Base-by-base conservation (phyloP, 1,284 basidiomycete genomes). In the Cutaneotrichosporon dermatis region DNA sequence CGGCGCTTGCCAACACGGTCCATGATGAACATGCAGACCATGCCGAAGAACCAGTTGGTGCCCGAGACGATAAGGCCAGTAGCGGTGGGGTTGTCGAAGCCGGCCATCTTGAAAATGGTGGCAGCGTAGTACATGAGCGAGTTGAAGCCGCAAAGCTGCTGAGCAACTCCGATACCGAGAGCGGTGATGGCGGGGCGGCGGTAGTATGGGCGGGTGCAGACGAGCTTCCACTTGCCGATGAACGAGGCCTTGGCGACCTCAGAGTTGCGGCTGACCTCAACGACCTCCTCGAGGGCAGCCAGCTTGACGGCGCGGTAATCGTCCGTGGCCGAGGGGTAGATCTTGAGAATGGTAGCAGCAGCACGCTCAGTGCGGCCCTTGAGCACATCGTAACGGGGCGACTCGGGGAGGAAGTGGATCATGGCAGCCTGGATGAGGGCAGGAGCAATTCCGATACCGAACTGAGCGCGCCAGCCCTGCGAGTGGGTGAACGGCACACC, bases 111-210 rank as follows among this genome's bases (percentile, higher is more conserved):
- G 65, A 79, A 78, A 41, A 79, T 64, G 2, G 73, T 75, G 0
- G 70, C 69, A 3, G 66, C 66, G 65, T 78, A 84, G 75, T 60
- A 51, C 65, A 61, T 76, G 12, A 79, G 60, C 3, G 69, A 71
- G 63, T 80, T 80, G 69, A 78, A 79, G 6, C 79, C 79, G 36
- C 67, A 74, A 0, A 77, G 66, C 54, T 79, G 79, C 69, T 90
- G 88, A 77, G 87, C 88, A 51, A 68, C 64, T 34, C 68, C 68
- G 44, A 72, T 62, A 50, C 71, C 71, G n/a, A 67, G 59, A 10
- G 51, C 82, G 82, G 51, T 76, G 87, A 88, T 85, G 49, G 88
- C 80, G 6, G 88, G 87, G 48, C 87, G 81, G 41, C 87, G 82
- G 67, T 89, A 88, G n/a, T 83, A 75, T 0, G 83, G 82, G 37